Percentiles rank a stretch among this genome's conserved stretches.
Conservation (phyloP, 345 rosid species). For the Hevea brasiliensis region DNA sequence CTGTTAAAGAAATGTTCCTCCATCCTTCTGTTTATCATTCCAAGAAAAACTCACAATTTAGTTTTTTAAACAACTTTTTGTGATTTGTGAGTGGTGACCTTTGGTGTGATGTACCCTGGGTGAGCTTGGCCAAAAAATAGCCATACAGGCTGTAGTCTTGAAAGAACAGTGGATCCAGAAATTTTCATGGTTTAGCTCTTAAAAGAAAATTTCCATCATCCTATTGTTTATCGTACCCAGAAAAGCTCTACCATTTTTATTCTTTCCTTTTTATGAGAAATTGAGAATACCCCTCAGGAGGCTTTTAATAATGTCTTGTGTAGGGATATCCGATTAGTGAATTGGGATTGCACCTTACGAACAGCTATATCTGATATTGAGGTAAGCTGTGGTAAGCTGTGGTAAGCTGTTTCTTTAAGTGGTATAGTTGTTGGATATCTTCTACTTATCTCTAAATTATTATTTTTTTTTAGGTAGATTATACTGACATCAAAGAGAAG, state of each 20-base stretch:
- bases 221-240: background rate
- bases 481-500: slow-evolving; percentile 69
- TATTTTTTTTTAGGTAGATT: slow-evolving; percentile 64
- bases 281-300: background rate
- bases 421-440: slow-evolving; percentile 15
- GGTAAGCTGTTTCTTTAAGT: slow-evolving; percentile 43
- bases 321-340: slow-evolving; percentile 83
- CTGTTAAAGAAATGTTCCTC: too few relatives aligned
- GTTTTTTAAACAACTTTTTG: too few relatives aligned
- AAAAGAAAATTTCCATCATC: background rate
- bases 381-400: slow-evolving; percentile 68
- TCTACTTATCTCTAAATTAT: slow-evolving; percentile 23
- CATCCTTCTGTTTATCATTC: too few relatives aligned
- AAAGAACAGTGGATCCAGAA: background rate
- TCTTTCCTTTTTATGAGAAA: background rate
- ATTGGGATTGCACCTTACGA: slow-evolving; percentile 83
- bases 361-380: slow-evolving; percentile 93
- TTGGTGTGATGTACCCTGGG: background rate
- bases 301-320: slow-evolving; percentile 18
- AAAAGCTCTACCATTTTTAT: background rate
- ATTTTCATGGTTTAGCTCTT: background rate
- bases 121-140: background rate
- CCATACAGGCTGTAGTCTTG: background rate
- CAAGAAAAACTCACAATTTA: too few relatives aligned
- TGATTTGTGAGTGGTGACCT: background rate